Conservation (phyloP, 2,329 filamentous ascomycete species). For the Polychaeton citri region DNA sequence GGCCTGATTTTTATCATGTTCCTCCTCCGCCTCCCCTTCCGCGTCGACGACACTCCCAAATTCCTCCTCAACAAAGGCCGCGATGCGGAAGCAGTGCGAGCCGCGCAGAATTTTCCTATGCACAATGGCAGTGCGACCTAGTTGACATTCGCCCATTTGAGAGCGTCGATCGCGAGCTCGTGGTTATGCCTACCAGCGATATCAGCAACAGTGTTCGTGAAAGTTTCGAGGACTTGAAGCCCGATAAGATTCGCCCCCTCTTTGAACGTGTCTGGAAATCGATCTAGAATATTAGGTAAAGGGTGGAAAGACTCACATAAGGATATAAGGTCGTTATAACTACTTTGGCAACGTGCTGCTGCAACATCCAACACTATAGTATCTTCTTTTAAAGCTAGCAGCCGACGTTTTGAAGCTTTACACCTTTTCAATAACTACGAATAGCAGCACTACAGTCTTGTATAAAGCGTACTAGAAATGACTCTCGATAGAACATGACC, state of each 20-base stretch:
- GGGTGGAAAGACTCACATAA: no score
- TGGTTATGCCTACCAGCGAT: background rate
- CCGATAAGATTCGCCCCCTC: background rate
- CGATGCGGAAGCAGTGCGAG: background rate
- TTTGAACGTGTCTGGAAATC: no score
- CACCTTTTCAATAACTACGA: no score
- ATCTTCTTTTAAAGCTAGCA: no score
- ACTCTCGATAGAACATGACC: no score
- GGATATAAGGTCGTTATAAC: no score
- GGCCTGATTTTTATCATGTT: constrained; percentile 1
- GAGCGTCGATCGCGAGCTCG: background rate
- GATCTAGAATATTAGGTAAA: no score
- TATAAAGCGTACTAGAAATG: no score
- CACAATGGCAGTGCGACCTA: constrained; percentile 1
- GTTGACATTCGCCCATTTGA: constrained; percentile 1
- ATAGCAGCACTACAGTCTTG: no score
- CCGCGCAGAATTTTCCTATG: background rate
- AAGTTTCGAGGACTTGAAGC: constrained; percentile 1
- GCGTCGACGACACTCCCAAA: constrained; percentile 1
- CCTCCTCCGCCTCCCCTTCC: constrained; percentile 1
- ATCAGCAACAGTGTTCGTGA: background rate
- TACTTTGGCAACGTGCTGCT: no score
- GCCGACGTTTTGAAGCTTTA: no score
- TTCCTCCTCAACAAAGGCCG: constrained; percentile 1
- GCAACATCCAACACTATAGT: no score